Evolutionary conservation across 495 filamentous ascomycete species (phyloP), one percentile per base, ranked within the genome.

Genomic region (Daldinia vernicosa): DNA sequence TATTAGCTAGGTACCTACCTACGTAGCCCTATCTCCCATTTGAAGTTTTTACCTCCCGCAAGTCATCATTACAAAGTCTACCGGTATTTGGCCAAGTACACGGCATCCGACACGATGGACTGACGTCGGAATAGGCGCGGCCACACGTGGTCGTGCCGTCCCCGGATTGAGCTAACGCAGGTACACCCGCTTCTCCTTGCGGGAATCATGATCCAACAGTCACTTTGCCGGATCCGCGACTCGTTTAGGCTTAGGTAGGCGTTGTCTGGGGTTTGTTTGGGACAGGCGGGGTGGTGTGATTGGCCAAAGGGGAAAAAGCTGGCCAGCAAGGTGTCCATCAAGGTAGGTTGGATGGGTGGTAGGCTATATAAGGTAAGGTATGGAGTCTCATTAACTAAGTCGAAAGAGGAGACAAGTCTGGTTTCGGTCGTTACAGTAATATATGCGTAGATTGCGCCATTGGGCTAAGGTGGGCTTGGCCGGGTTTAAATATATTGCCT

Each of bases 401-500:
- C n/a, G n/a, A 14, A 11, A 28, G 19, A 14, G 19, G 12, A 52
- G 47, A 52, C 12, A 30, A n/a, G 50, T 30, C 19, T 52, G 50
- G 11, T 27, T 53, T 28, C 27, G 17, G 22, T 40, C 33, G 35
- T 57, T 59, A 58, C 50, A 61, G 62, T 56, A 66, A 66, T 57
- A 22, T 26, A 56, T 26, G 35, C 4, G 30, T 62, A 67, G n/a
- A 59, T 58, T 71, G 52, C 61, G 67, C 56, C 62, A 57, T 26
- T 40, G 27, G 56, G 58, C 22, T 27, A 40, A 59, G 19, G 57
- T 67, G 54, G 63, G 55, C 32, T 63, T 14, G 0, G 27, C 63
- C 64, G 69, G 69, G 59, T 26, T 28, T 67, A 72, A 63, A 64
- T 72, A 72, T 72, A 72, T 72, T 72, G 30, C 69, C 69, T 63